phyloP scores from a whole-genome alignment of 179 eudicot genomes.

The Silene noctiflora region DNA sequence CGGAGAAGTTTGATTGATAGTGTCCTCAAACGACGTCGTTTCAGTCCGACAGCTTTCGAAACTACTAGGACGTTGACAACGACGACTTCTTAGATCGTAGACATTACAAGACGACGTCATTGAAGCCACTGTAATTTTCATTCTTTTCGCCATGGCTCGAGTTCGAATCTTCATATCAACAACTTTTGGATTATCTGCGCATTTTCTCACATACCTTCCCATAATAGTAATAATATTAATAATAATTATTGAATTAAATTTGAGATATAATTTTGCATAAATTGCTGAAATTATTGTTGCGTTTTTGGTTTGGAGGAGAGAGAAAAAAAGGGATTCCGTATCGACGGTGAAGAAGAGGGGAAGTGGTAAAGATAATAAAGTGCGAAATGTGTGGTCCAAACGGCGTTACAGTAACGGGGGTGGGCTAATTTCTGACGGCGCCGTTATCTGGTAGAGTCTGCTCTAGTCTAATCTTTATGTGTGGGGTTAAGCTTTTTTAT shows the following conservation, averaged over 20 bases:
- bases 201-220: constrained; percentile 43
- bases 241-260: neutral
- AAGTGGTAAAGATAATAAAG: constrained; percentile 1
- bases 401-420: constrained; percentile 31
- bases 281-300: neutral
- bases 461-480: neutral
- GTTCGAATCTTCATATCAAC: constrained; percentile 44
- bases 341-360: constrained; percentile 30
- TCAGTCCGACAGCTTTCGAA: neutral
- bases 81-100: constrained; percentile 34
- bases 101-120: constrained; percentile 31
- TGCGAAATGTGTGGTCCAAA: constrained; percentile 22
- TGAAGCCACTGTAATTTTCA: constrained; percentile 17
- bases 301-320: constrained; percentile 18
- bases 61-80: constrained; percentile 8
- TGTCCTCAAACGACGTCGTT: constrained; percentile 12
- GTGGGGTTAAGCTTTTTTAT: neutral
- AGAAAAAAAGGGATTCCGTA: constrained; percentile 26
- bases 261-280: no score
- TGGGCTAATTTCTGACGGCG: constrained; percentile 33
- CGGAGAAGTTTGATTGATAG: neutral
- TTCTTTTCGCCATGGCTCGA: constrained; percentile 30
- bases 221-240: constrained; percentile 6
- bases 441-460: constrained; percentile 35
- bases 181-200: constrained; percentile 32